phyloP scores from a whole-genome alignment of 805 yeast genomes.

The Blastobotrys attinorum region DNA sequence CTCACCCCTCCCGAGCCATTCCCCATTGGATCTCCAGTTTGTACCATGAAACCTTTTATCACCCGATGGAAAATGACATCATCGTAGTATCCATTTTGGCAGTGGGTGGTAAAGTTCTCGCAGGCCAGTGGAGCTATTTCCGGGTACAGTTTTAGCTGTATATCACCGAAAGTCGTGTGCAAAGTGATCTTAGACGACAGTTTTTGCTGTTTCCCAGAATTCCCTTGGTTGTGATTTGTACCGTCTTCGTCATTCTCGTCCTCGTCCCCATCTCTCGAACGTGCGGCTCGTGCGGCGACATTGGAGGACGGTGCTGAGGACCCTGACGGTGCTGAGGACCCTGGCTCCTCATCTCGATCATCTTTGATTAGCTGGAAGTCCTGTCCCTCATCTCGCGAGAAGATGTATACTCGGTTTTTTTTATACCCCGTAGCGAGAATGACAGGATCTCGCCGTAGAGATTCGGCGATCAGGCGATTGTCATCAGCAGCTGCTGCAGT shows the following conservation, averaged over 20 bases:
- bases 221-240: neutral
- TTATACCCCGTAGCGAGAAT: slow-evolving; percentile 24
- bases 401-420: slow-evolving; percentile 24
- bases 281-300: too few relatives aligned
- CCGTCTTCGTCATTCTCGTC: slow-evolving; percentile 3
- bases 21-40: slow-evolving; percentile 49
- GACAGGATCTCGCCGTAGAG: slow-evolving; percentile 25
- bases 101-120: slow-evolving; percentile 34
- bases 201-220: neutral
- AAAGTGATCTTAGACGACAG: slow-evolving; percentile 17
- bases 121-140: slow-evolving; percentile 35
- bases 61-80: slow-evolving; percentile 32
- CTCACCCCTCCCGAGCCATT: slow-evolving; percentile 36
- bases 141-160: slow-evolving; percentile 30
- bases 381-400: slow-evolving; percentile 18
- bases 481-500: slow-evolving; percentile 27
- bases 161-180: slow-evolving; percentile 40
- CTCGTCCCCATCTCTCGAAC: too few relatives aligned
- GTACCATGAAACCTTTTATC: slow-evolving; percentile 51
- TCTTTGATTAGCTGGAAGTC: slow-evolving; percentile 13
- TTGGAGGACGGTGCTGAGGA: too few relatives aligned
- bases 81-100: slow-evolving; percentile 34
- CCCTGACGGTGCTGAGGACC: too few relatives aligned
- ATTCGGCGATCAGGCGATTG: slow-evolving; percentile 24
- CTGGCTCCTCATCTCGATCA: slow-evolving; percentile 26